Conservation (phyloP, 805 yeast genomes). For the Candida mattraensis region DNA sequence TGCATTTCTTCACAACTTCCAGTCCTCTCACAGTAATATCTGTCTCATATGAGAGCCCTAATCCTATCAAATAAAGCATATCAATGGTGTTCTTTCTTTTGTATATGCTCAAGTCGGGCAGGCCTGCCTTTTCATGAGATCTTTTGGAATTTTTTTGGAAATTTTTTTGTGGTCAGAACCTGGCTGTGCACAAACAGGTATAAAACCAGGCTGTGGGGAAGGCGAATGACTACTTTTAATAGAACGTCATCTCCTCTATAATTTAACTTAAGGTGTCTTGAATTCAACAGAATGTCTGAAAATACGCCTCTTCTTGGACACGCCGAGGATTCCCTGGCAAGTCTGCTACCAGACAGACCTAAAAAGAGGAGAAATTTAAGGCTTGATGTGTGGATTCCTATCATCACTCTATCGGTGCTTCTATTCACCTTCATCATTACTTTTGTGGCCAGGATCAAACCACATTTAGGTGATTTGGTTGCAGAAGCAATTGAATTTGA, state of each 20-base stretch:
- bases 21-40: slow-evolving; percentile 96
- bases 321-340: slow-evolving; percentile 15
- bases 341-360: slow-evolving; percentile 13
- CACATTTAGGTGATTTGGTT: slow-evolving; percentile 32
- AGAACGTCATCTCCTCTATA: neutral
- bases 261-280: neutral
- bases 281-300: slow-evolving; percentile 14
- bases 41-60: slow-evolving; percentile 83
- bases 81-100: too few relatives aligned
- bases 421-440: slow-evolving; percentile 11
- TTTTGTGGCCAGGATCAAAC: slow-evolving; percentile 22
- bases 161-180: slow-evolving; percentile 1
- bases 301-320: slow-evolving; percentile 19
- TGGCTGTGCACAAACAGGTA: slow-evolving; percentile 7
- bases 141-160: slow-evolving; percentile 3
- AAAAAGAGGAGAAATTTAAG: slow-evolving; percentile 13
- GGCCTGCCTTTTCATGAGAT: too few relatives aligned
- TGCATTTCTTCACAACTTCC: slow-evolving; percentile 77
- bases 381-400: slow-evolving; percentile 29
- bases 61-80: slow-evolving; percentile 89
- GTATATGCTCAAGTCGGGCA: too few relatives aligned
- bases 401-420: slow-evolving; percentile 14
- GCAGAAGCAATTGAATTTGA: slow-evolving; percentile 34
- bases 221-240: too few relatives aligned
- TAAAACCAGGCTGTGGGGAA: too few relatives aligned